phyloP scores from a whole-genome alignment of 1,284 basidiomycete genomes.

The Papiliotrema laurentii region DNA sequence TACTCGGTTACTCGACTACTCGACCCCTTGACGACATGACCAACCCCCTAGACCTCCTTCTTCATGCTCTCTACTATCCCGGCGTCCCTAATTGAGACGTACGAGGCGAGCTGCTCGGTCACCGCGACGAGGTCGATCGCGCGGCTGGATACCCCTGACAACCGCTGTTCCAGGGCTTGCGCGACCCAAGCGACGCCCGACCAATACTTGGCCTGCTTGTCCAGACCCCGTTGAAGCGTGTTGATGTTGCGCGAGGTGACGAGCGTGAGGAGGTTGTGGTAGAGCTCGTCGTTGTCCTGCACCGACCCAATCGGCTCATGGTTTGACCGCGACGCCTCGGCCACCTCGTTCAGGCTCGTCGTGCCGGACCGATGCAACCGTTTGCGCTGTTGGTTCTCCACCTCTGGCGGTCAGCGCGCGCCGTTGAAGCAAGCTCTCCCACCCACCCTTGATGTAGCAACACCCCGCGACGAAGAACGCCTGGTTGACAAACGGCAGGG shows the following conservation, averaged over 20 bases:
- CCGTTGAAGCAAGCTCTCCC: background rate
- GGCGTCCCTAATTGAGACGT: slow-evolving; percentile 3
- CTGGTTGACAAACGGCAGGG: slow-evolving; percentile 23
- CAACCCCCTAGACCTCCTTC: no score
- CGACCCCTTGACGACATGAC: no score
- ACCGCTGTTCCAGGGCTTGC: slow-evolving; percentile 17
- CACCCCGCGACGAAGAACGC: slow-evolving; percentile 24
- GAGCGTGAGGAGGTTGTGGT: slow-evolving; percentile 13
- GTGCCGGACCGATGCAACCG: background rate
- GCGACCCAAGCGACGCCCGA: slow-evolving; percentile 20
- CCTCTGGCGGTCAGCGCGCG: background rate
- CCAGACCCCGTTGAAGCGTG: slow-evolving; percentile 20
- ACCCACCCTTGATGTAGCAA: slow-evolving; percentile 24
- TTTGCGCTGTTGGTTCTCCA: background rate
- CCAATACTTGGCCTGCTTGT: slow-evolving; percentile 20
- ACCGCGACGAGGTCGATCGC: slow-evolving; percentile 17
- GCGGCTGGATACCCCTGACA: slow-evolving; percentile 10
- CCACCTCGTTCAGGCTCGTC: background rate
- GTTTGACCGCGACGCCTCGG: no score
- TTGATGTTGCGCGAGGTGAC: slow-evolving; percentile 17
- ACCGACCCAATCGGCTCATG: no score
- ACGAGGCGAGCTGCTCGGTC: slow-evolving; percentile 10
- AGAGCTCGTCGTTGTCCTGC: slow-evolving; percentile 12
- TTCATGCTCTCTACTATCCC: no score
- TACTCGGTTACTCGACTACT: no score